These are phyloP conservation scores for Tephrocybe sp. DNA, from an alignment of 768 basidiomycete genomes.

Conservation along the genomic window DNA sequence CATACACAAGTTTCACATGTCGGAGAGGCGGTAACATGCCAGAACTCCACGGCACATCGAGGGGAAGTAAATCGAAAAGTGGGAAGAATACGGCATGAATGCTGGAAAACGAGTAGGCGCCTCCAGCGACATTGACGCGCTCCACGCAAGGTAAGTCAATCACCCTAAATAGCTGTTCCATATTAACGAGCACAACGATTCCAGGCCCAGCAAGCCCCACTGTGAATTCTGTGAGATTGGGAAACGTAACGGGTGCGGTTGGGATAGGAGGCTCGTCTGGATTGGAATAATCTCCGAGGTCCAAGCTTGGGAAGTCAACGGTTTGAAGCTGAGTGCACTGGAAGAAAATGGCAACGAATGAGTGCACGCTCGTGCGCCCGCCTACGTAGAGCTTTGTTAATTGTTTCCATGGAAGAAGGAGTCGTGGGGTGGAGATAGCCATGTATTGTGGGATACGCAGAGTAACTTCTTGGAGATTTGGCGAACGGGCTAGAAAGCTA, in stretches of 20 bases:
- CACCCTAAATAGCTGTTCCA: background rate
- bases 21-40: background rate
- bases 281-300: background rate
- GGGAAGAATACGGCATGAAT: background rate
- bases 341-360: background rate
- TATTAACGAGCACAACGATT: background rate
- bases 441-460: background rate
- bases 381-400: background rate
- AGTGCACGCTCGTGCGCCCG: background rate
- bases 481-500: too few species aligned
- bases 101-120: background rate
- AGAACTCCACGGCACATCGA: background rate
- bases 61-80: background rate
- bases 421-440: background rate
- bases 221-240: background rate
- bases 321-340: background rate
- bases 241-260: background rate
- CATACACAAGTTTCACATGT: background rate
- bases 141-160: background rate
- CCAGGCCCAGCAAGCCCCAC: background rate
- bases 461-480: background rate
- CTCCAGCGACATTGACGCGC: background rate
- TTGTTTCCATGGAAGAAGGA: background rate
- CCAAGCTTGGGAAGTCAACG: background rate
- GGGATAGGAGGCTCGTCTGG: background rate